A percentile compares a stretch with the other conserved stretches of the same genome.
These are phyloP conservation scores for Leccinum olivaceopallidum DNA, from an alignment of 768 basidiomycete species.

Conservation along the genomic window DNA sequence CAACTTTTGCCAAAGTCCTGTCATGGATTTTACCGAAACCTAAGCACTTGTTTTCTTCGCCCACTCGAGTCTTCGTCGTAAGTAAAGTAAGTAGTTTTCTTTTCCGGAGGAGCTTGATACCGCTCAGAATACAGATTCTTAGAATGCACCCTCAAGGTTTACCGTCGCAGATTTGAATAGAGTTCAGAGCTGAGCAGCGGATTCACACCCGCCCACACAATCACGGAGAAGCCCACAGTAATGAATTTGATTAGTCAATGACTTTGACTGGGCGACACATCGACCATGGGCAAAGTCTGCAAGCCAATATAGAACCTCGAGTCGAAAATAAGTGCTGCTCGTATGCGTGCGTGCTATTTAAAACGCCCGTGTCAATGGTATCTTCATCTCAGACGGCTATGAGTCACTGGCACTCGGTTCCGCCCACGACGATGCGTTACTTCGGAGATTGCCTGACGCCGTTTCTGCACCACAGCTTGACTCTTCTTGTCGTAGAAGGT, in stretches of 20 bases:
- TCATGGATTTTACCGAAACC: neutral
- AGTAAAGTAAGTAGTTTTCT: neutral
- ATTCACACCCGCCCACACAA: neutral
- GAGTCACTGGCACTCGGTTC: neutral
- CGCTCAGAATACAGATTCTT: neutral
- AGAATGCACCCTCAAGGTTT: neutral
- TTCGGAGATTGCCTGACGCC: neutral
- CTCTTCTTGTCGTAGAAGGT: neutral
- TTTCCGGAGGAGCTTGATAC: neutral
- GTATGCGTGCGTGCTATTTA: neutral
- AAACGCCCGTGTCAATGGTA: neutral
- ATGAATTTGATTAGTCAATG: neutral
- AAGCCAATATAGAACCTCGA: neutral
- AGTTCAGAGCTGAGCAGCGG: neutral
- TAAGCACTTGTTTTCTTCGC: neutral
- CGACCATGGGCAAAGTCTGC: neutral
- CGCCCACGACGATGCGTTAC: neutral
- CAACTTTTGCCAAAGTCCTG: neutral
- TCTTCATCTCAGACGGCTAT: neutral
- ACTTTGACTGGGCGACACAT: neutral
- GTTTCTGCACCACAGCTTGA: neutral
- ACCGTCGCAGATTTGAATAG: neutral
- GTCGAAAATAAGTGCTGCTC: neutral
- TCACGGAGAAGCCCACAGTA: neutral
- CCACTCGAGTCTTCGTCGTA: neutral